Evolutionary conservation across 177 flowering plant species (phyloP).

Genomic region (Vitis hybrid): DNA sequence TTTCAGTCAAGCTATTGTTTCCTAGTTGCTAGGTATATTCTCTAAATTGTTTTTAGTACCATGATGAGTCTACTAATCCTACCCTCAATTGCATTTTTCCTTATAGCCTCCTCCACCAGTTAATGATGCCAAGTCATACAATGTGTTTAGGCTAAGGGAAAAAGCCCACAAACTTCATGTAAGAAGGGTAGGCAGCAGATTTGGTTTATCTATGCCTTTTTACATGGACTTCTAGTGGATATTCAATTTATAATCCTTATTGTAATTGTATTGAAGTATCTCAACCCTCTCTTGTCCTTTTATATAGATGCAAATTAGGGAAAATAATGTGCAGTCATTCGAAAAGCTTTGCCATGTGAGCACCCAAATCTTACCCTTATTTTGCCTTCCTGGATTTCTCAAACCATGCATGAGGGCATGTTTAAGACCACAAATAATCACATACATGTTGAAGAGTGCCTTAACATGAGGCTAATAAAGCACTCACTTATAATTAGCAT

Average conservation of each 20-base stretch:
- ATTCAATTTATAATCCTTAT: not conserved
- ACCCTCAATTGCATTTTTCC: slow-evolving; percentile 6
- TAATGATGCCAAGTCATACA: slow-evolving; percentile 91
- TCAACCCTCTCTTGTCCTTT: not conserved
- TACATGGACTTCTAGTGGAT: not conserved
- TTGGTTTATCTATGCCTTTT: slow-evolving; percentile 6
- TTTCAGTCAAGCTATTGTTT: not conserved
- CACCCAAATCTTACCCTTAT: not conserved
- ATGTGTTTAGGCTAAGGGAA: slow-evolving; percentile 98
- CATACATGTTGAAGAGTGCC: too few species aligned
- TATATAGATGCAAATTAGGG: slow-evolving; percentile 97
- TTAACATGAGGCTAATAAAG: too few species aligned
- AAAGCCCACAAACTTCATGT: slow-evolving; percentile 96
- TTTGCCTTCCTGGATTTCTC: too few species aligned
- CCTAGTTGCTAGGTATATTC: not conserved
- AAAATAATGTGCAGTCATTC: slow-evolving; percentile 98
- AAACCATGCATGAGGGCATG: too few species aligned
- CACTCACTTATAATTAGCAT: too few species aligned
- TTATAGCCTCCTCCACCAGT: slow-evolving; percentile 96
- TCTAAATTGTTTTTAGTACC: not conserved
- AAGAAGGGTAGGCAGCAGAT: slow-evolving; percentile 64
- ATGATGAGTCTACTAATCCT: slow-evolving; percentile 10
- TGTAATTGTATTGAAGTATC: not conserved
- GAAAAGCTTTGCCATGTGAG: slow-evolving; percentile 98
- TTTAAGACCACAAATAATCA: too few species aligned